Conservation (phyloP, 2,329 filamentous ascomycete species). For the Colletotrichum plurivorum region DNA sequence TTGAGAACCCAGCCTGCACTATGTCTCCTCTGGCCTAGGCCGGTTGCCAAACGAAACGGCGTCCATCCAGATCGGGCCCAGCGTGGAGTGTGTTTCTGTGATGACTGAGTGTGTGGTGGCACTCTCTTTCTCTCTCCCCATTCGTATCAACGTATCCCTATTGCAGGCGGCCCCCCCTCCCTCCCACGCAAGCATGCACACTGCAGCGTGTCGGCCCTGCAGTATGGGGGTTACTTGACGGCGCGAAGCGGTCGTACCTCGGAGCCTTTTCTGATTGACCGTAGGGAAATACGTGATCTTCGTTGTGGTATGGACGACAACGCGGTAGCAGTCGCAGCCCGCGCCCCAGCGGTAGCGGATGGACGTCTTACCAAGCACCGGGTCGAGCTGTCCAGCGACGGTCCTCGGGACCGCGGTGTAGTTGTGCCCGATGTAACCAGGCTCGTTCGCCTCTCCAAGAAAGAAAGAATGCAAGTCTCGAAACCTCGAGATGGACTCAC, state of each 20-base stretch:
- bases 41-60: slow-evolving; percentile 35
- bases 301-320: not conserved
- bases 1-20: not conserved
- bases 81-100: not conserved
- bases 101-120: slow-evolving; percentile 20
- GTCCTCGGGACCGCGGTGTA: slow-evolving; percentile 12
- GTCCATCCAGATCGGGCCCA: slow-evolving; percentile 35
- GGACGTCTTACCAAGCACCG: slow-evolving; percentile 16
- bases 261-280: slow-evolving; percentile 48
- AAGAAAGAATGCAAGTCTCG: too few relatives aligned
- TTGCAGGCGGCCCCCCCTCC: not conserved
- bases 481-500: slow-evolving; percentile 5
- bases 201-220: slow-evolving; percentile 31
- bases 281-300: slow-evolving; percentile 42
- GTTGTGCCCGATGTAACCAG: slow-evolving; percentile 15
- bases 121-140: slow-evolving; percentile 2
- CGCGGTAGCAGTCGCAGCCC: slow-evolving; percentile 5
- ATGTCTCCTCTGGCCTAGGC: slow-evolving; percentile 7
- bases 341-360: slow-evolving; percentile 7
- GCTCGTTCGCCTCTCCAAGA: not conserved
- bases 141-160: slow-evolving; percentile 30
- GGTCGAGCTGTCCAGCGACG: slow-evolving; percentile 1
- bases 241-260: slow-evolving; percentile 49
- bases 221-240: slow-evolving; percentile 25
- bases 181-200: slow-evolving; percentile 5